Percentiles rank a stretch among this genome's conserved stretches.
These are phyloP conservation scores for Trichosporon sp. DNA, from an alignment of 1,284 basidiomycete genomes.

Conservation along the genomic window DNA sequence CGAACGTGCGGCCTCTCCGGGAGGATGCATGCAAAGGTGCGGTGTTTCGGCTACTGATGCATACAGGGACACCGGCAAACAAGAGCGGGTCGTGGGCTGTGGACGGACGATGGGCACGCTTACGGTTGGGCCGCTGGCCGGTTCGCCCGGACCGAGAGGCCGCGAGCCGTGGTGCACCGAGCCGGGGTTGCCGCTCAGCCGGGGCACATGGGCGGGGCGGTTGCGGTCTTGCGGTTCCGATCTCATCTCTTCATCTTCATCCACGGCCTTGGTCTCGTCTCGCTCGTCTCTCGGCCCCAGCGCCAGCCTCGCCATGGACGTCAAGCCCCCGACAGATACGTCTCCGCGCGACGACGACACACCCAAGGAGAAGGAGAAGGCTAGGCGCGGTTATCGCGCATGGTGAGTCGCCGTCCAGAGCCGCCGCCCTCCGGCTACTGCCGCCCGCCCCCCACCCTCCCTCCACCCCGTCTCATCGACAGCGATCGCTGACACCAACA, in stretches of 20 bases:
- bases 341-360: background rate
- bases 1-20: background rate
- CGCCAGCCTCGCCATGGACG: background rate
- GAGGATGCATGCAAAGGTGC: background rate
- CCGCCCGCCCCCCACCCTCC: background rate
- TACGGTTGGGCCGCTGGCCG: background rate
- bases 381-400: constrained; percentile 40
- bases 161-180: background rate
- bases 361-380: constrained; percentile 24
- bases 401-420: constrained; percentile 29
- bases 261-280: background rate
- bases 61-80: background rate
- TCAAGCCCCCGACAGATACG: background rate
- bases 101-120: background rate
- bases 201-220: background rate
- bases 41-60: background rate
- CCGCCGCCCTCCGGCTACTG: background rate
- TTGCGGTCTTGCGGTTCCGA: background rate
- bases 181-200: background rate
- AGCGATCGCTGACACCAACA: constrained; percentile 12
- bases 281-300: background rate
- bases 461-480: background rate
- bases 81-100: background rate
- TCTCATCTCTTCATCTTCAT: background rate
- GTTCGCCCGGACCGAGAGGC: background rate